Percentiles rank a stretch among this genome's conserved stretches.
Evolutionary conservation across 2,329 filamentous ascomycete genomes (phyloP).

Genomic region (Emydomyces testavorans): DNA sequence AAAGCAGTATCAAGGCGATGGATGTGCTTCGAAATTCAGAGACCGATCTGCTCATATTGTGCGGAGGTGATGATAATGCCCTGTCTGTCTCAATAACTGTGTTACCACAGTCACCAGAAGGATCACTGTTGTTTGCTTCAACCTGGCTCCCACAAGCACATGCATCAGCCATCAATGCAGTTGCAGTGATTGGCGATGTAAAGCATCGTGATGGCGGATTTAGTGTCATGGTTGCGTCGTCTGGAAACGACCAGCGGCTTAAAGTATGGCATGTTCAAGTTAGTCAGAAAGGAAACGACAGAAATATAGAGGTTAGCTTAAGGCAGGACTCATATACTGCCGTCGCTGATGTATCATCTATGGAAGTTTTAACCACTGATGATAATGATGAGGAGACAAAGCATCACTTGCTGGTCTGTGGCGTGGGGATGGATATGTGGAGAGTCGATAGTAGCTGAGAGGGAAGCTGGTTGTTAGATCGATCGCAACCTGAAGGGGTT

Average conservation of each 20-base stretch:
- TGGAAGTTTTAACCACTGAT: constrained; percentile 31
- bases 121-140: constrained; percentile 20
- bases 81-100: constrained; percentile 47
- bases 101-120: constrained; percentile 9
- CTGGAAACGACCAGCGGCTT: constrained; percentile 39
- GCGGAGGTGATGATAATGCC: constrained; percentile 82
- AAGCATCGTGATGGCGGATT: constrained; percentile 9
- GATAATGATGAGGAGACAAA: neutral
- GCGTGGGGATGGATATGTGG: constrained; percentile 42
- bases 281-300: constrained; percentile 17
- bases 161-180: constrained; percentile 34
- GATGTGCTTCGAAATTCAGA: constrained; percentile 25
- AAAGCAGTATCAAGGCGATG: constrained; percentile 62
- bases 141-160: constrained; percentile 35
- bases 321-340: constrained; percentile 33
- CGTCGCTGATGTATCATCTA: constrained; percentile 46
- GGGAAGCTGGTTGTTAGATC: no score
- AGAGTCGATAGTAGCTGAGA: constrained; percentile 4
- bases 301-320: constrained; percentile 18
- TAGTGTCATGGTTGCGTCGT: constrained; percentile 26
- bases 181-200: constrained; percentile 24
- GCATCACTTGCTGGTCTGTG: constrained; percentile 33
- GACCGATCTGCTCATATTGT: constrained; percentile 47
- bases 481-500: no score
- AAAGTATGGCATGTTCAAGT: constrained; percentile 34